A percentile compares a stretch with the other conserved stretches of the same genome.
Evolutionary conservation across 2,329 filamentous ascomycete genomes (phyloP).

Genomic region (Monosporascus sp.): DNA sequence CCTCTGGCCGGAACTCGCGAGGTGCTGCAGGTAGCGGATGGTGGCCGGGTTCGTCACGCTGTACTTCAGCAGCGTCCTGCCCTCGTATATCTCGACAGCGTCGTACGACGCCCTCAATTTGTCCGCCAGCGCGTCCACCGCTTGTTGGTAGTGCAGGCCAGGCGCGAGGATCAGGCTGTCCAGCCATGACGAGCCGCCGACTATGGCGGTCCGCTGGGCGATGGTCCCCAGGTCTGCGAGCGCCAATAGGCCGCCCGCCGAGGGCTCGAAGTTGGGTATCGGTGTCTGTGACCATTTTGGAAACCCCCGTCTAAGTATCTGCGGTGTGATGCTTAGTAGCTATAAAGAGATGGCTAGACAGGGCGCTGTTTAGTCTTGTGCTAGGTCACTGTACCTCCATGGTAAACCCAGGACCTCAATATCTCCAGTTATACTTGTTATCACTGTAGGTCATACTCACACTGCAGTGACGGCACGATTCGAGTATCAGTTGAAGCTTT

Average conservation of each 20-base stretch:
- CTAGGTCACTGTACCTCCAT: too few species aligned
- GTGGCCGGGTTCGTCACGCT: slow-evolving; percentile 47
- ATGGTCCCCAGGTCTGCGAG: slow-evolving; percentile 55
- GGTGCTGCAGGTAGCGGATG: slow-evolving; percentile 47
- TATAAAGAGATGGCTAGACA: too few species aligned
- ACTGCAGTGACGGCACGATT: too few species aligned
- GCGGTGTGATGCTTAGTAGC: too few species aligned
- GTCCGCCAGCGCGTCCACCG: slow-evolving; percentile 44
- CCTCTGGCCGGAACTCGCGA: slow-evolving; percentile 50
- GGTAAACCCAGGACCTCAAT: too few species aligned
- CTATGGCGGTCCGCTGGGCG: slow-evolving; percentile 50
- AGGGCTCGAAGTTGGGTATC: slow-evolving; percentile 40
- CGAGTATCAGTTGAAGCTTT: too few species aligned
- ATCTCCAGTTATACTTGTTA: too few species aligned
- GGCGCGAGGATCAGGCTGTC: slow-evolving; percentile 55
- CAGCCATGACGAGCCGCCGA: slow-evolving; percentile 50
- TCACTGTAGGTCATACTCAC: too few species aligned
- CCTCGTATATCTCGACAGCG: slow-evolving; percentile 29
- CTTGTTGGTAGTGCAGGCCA: slow-evolving; percentile 56
- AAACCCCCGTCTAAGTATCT: slow-evolving; percentile 25
- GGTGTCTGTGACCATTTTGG: slow-evolving; percentile 40
- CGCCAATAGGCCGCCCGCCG: slow-evolving; percentile 50
- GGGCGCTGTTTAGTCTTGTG: too few species aligned
- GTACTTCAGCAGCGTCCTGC: slow-evolving; percentile 26
- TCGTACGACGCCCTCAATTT: slow-evolving; percentile 37